phyloP scores from a whole-genome alignment of 2,329 filamentous ascomycete genomes.

The Penicillium sp. region DNA sequence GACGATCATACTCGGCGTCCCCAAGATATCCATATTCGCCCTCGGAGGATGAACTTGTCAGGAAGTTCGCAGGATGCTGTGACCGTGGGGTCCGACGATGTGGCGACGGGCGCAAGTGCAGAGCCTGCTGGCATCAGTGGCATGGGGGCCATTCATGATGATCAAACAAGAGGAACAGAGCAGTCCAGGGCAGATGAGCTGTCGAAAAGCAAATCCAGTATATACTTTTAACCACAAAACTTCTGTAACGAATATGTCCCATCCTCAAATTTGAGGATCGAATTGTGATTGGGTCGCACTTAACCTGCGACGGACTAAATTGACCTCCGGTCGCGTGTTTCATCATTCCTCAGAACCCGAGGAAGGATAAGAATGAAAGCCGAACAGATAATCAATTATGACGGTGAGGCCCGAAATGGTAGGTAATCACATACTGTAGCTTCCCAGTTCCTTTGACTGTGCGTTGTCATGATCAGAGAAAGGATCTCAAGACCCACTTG shows the following conservation, averaged over 20 bases:
- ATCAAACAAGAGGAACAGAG: neutral
- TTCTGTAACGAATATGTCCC: neutral
- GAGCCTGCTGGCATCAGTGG: neutral
- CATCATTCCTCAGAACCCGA: neutral
- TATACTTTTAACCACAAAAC: slow-evolving; percentile 20
- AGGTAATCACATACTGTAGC: neutral
- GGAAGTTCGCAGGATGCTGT: slow-evolving; percentile 5
- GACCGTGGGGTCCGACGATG: neutral
- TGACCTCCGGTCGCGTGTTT: neutral
- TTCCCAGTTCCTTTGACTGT: neutral
- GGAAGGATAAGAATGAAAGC: neutral
- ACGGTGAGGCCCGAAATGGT: neutral
- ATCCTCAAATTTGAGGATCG: neutral
- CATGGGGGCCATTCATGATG: neutral
- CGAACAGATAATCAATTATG: neutral
- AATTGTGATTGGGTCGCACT: slow-evolving; percentile 4
- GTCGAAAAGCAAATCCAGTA: slow-evolving; percentile 16
- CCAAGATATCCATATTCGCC: slow-evolving; percentile 7
- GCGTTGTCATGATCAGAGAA: neutral
- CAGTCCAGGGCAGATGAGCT: slow-evolving; percentile 14
- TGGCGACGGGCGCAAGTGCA: slow-evolving; percentile 5
- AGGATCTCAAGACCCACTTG: neutral
- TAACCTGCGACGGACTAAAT: slow-evolving; percentile 10
- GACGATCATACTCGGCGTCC: slow-evolving; percentile 2
- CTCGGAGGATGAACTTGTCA: slow-evolving; percentile 5